These are phyloP conservation scores for Lodderomyces oxycetoniae DNA, from an alignment of 1,139 yeast species.

Conservation along the genomic window DNA sequence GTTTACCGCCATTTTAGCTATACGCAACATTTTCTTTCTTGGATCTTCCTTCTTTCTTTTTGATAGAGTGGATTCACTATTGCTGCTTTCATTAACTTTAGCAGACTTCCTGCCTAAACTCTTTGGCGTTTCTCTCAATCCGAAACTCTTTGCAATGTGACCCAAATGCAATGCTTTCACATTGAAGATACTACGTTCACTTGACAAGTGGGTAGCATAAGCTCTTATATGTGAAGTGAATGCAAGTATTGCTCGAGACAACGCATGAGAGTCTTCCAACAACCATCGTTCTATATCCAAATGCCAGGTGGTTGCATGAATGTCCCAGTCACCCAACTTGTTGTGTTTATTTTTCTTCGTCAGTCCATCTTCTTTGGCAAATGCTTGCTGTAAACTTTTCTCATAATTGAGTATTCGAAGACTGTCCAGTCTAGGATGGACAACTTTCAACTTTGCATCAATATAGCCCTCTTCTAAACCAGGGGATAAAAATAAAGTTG, in stretches of 20 bases:
- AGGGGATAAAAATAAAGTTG: conserved; percentile 74
- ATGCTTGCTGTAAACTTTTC: conserved; percentile 53
- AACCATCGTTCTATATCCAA: conserved; percentile 84
- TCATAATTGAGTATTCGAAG: conserved; percentile 45
- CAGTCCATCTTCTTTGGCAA: conserved; percentile 44
- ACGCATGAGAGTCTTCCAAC: conserved; percentile 58
- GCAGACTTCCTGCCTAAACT: conserved; percentile 46
- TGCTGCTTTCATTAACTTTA: conserved; percentile 6
- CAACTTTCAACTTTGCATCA: conserved; percentile 42
- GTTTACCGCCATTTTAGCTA: conserved; percentile 69
- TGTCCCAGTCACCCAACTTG: conserved; percentile 68
- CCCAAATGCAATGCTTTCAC: conserved; percentile 84
- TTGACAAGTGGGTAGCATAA: conserved; percentile 87
- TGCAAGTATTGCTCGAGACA: conserved; percentile 65
- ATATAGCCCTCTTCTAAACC: conserved; percentile 84
- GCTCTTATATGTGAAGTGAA: conserved; percentile 90
- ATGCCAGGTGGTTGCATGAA: conserved; percentile 96
- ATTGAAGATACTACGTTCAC: conserved; percentile 76
- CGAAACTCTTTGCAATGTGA: conserved; percentile 92
- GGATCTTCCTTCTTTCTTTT: conserved; percentile 55
- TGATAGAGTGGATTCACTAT: conserved; percentile 5
- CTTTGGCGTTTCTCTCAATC: conserved; percentile 90
- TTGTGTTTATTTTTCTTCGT: conserved; percentile 20
- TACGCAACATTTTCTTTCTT: conserved; percentile 65
- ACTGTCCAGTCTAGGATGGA: conserved; percentile 57